Base-by-base conservation (phyloP, 1,139 yeast species). In the Diutina rugosa region DNA sequence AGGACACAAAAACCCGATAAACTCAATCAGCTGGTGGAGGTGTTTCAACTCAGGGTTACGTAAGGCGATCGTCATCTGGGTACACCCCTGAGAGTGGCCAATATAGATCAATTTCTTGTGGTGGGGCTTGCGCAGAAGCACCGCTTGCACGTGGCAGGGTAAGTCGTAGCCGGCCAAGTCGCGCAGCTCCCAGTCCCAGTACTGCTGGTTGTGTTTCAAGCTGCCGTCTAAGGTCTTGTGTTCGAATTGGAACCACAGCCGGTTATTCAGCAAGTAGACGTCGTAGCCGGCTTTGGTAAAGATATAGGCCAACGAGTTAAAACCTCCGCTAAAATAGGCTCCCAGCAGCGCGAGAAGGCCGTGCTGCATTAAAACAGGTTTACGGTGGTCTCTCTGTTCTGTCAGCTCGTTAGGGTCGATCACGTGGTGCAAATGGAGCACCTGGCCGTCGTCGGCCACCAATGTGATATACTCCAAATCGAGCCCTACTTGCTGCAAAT, bases 51-150 rank as follows among this genome's bases (percentile, higher is more conserved):
- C 63, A n/a, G 65, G 67, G 59, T 73, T 73, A 54, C 71, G 69
- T 57, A 80, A 75, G 67, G 82, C 78, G 53, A 88, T 70, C 58
- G 90, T 86, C 0, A 86, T 77, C 67, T 91, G 96, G 0, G 97
- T 81, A 3, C 97, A 90, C 1, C 98, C 98, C 69, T 93, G 99
- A 29, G 96, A 89, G 65, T 93, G 99, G 0, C 91, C 91, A 10
- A 85, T 77, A 35, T 91, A 69, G 0, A 85, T 76, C 16, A 90
- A 65, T 63, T 85, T 81, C 6, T 70, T 64, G 54, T 72, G 74
- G 46, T 72, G 65, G 2, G 80, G 76, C 30, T 72, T 67, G 58
- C 72, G 72, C 12, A 62, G 56, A 51, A 82, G 68, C 1, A 91
- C 85, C 59, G 79, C 77, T 46, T 84, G 79, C 18, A 91, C 75